Evolutionary conservation across 2,329 filamentous ascomycete species (phyloP), one percentile per base, ranked within the genome.

Genomic region (Teratosphaeria epicoccoides): DNA sequence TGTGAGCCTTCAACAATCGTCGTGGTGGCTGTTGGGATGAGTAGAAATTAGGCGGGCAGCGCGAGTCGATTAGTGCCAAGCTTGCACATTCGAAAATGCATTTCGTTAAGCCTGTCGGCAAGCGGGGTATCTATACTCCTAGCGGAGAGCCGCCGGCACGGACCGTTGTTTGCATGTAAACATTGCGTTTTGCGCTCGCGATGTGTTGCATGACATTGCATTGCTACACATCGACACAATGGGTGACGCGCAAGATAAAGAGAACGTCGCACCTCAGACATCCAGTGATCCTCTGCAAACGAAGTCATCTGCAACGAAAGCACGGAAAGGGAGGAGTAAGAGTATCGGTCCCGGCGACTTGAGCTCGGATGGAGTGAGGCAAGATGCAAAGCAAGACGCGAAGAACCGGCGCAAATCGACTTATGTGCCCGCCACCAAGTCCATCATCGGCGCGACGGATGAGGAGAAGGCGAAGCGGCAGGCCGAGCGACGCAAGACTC

Each of bases 341-440:
- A 97, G 91, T 71, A 84, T 98, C 60, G 93, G 93, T 2, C 91
- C 93, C 14, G 93, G 91, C 48, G 89, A 90, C 24, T 71, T 95
- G 45, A 84, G 85, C 29, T 76, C 94, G 68, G 79, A 84, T 63
- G 80, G 79, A 44, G 29, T 53, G 23, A 64, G 62, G 53, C 57
- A 62, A 24, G 55, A 57, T 33, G 44, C 51, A 29, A 59, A 60
- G 43, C 56, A 59, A 46, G 59, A 57, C 29, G 58, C 60, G 40
- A 66, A 62, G 53, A 64, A 66, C 49, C 54, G 64, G 47, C 58
- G 64, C 12, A 62, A 72, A 66, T 76, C 73, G 48, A 70, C 73
- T 24, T 73, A 75, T 54, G 65, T 73, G 20, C 71, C 73, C 6
- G 70, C 72, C 14, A 73, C 82, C 53, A 82, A 70, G 60, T 70